Percentiles rank a stretch among this genome's conserved stretches.
phyloP scores from a whole-genome alignment of 1,139 yeast genomes.

The Protomyces inundatus region DNA sequence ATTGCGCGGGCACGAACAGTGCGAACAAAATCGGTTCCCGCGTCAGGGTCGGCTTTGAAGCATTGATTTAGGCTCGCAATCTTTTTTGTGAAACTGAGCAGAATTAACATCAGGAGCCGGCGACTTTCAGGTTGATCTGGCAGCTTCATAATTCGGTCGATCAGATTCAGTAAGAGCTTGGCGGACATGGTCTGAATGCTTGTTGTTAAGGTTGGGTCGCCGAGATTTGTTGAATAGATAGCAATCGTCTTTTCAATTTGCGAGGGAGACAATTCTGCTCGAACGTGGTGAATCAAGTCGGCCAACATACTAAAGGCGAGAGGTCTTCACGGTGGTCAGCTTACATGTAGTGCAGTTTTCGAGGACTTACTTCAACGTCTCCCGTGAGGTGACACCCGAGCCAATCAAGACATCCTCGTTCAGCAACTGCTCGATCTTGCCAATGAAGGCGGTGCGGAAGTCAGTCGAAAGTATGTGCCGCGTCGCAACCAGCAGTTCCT shows the following conservation, averaged over 20 bases:
- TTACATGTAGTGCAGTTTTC: not conserved
- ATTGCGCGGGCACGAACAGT: conserved; percentile 3
- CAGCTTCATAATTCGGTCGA: conserved; percentile 78
- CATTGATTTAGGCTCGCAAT: conserved; percentile 63
- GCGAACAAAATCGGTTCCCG: not conserved
- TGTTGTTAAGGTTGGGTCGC: conserved; percentile 75
- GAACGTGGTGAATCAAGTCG: conserved; percentile 87
- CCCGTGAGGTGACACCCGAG: conserved; percentile 85
- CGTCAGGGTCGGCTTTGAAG: not conserved
- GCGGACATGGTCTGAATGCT: conserved; percentile 98
- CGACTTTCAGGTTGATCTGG: conserved; percentile 75
- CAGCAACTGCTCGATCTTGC: conserved; percentile 76
- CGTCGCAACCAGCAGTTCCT: conserved; percentile 84
- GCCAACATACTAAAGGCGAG: conserved; percentile 95
- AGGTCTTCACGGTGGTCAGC: conserved; percentile 44
- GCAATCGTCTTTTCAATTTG: conserved; percentile 86
- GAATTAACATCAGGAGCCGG: conserved; percentile 55
- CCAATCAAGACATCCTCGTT: conserved; percentile 87
- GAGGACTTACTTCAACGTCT: conserved; percentile 53
- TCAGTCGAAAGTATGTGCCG: conserved; percentile 90
- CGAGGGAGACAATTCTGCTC: conserved; percentile 73
- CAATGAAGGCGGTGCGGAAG: conserved; percentile 71
- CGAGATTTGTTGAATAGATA: conserved; percentile 73
- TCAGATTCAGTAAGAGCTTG: conserved; percentile 74
- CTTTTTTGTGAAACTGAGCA: conserved; percentile 82